phyloP scores from a whole-genome alignment of 2,329 filamentous ascomycete species.

The Chaetomiaceae sp. region DNA sequence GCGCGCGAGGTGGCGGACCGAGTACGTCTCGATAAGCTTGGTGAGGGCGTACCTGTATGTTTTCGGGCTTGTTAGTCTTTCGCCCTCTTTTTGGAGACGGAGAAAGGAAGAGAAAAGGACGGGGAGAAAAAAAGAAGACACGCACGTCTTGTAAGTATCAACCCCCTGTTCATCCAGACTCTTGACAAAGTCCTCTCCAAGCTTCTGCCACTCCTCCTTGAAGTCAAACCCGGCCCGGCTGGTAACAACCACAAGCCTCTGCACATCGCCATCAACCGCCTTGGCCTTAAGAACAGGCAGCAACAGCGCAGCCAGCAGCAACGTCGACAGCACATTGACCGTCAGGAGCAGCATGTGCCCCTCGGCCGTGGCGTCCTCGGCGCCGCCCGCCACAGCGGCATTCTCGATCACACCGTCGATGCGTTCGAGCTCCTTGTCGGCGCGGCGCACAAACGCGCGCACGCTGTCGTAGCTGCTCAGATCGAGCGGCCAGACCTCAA shows the following conservation, averaged over 20 bases:
- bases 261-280: not conserved
- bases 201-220: constrained; percentile 15
- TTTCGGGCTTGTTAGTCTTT: not conserved
- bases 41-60: constrained; percentile 12
- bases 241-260: constrained; percentile 23
- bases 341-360: constrained; percentile 18
- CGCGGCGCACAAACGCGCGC: constrained; percentile 34
- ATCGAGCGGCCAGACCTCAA: constrained; percentile 38
- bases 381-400: not conserved
- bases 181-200: constrained; percentile 14
- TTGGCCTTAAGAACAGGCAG: constrained; percentile 29
- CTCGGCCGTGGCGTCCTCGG: constrained; percentile 7
- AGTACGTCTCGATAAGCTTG: constrained; percentile 18
- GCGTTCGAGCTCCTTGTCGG: constrained; percentile 14
- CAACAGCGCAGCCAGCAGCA: constrained; percentile 28
- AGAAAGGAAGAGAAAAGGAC: not conserved
- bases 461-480: constrained; percentile 38
- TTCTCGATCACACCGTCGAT: constrained; percentile 17
- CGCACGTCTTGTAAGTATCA: not conserved
- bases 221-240: constrained; percentile 18
- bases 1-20: constrained; percentile 27
- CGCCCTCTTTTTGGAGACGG: too few species aligned
- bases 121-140: not conserved
- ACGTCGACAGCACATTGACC: constrained; percentile 32
- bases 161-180: constrained; percentile 7